These are phyloP conservation scores for Panellus pusillus DNA, from an alignment of 768 basidiomycete genomes.

Conservation along the genomic window DNA sequence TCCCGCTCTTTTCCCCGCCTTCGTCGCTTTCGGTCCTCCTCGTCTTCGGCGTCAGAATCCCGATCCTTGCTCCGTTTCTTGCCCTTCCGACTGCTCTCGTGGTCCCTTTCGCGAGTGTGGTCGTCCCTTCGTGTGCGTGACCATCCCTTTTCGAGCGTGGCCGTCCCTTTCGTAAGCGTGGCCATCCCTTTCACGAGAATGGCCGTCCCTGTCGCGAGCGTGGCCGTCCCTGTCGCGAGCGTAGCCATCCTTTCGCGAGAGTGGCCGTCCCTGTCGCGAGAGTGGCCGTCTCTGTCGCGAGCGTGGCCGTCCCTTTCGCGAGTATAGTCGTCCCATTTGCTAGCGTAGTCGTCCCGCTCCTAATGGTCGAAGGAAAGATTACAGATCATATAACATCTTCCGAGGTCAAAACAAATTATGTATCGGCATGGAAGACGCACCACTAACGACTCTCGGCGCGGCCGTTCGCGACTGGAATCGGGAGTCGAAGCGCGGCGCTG, in stretches of 20 bases:
- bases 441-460: conserved; percentile 8
- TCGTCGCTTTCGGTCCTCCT: conserved; percentile 28
- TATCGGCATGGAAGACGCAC: conserved; percentile 9
- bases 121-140: too few species aligned
- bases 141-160: conserved; percentile 14
- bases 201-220: not conserved
- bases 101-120: conserved; percentile 12
- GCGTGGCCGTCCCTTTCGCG: conserved; percentile 14
- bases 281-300: not conserved
- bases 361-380: not conserved
- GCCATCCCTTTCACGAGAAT: conserved; percentile 15
- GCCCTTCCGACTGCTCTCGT: conserved; percentile 6
- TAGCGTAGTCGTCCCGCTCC: conserved; percentile 2
- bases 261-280: conserved; percentile 16
- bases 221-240: conserved; percentile 12
- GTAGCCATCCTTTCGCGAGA: not conserved
- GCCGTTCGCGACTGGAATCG: conserved; percentile 8
- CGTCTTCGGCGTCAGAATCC: conserved; percentile 3
- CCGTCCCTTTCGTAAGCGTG: too few species aligned
- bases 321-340: not conserved
- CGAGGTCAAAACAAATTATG: conserved; percentile 16
- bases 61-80: not conserved
- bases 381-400: conserved; percentile 13
- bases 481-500: conserved; percentile 12
- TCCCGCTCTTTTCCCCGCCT: conserved; percentile 39